Evolutionary conservation across 768 basidiomycete species (phyloP).

Genomic region (Arthromyces matolae): DNA sequence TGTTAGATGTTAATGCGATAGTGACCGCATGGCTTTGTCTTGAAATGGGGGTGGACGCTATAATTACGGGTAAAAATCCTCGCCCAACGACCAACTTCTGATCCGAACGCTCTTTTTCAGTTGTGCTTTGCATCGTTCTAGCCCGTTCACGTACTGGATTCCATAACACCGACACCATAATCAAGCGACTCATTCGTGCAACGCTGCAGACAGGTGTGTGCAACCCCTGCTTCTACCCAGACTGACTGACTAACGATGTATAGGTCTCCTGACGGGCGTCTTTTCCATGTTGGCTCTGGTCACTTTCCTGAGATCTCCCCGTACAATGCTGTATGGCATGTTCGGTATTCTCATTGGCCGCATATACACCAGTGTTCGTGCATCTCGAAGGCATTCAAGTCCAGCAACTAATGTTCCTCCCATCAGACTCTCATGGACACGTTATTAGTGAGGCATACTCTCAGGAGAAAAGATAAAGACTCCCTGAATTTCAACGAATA

Average conservation of each 20-base stretch:
- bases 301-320: conserved; percentile 21
- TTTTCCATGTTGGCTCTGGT: conserved; percentile 28
- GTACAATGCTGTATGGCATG: conserved; percentile 28
- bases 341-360: conserved; percentile 34
- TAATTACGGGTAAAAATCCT: conserved; percentile 14
- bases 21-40: conserved; percentile 18
- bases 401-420: not conserved
- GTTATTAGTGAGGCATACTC: conserved; percentile 10
- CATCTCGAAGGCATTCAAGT: no score
- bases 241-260: not conserved
- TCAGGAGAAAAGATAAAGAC: not conserved
- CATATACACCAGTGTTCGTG: conserved; percentile 32
- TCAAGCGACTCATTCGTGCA: conserved; percentile 31
- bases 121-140: conserved; percentile 18
- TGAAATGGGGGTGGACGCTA: conserved; percentile 15
- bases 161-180: conserved; percentile 27
- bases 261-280: conserved; percentile 25
- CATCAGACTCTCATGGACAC: conserved; percentile 21
- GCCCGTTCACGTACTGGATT: conserved; percentile 29
- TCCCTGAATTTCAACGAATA: not conserved
- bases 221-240: not conserved
- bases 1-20: conserved; percentile 5
- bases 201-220: conserved; percentile 29
- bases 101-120: not conserved
- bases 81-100: no score